Conservation (phyloP, 2,329 filamentous ascomycete species). For the Clonostachys chloroleuca region DNA sequence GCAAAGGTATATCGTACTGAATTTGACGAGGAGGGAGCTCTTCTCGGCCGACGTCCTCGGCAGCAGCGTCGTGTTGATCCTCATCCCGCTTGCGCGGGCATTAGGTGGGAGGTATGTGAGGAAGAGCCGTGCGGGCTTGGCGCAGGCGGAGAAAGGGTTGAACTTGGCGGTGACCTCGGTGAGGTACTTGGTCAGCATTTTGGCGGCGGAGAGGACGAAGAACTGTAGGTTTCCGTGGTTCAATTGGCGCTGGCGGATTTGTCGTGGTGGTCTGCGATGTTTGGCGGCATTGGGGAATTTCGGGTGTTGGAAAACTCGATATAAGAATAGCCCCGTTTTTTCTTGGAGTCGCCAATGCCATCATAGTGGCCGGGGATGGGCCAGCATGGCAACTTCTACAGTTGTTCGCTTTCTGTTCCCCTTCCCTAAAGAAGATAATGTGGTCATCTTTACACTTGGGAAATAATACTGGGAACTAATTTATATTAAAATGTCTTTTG, state of each 20-base stretch:
- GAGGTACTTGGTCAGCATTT: conserved; percentile 82
- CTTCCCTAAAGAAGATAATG: not conserved
- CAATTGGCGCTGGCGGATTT: not conserved
- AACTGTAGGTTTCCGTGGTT: not conserved
- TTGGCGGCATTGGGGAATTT: not conserved
- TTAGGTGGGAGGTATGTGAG: conserved; percentile 79
- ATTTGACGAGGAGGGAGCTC: conserved; percentile 72
- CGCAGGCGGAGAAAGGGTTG: conserved; percentile 81
- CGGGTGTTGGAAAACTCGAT: conserved; percentile 1
- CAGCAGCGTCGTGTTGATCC: conserved; percentile 73
- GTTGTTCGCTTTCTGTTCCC: not conserved
- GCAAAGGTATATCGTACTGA: conserved; percentile 58
- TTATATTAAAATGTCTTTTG: conserved; percentile 42
- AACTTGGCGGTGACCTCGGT: conserved; percentile 82
- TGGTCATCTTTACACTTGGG: too few species aligned
- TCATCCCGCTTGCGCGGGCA: conserved; percentile 68
- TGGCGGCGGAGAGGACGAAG: conserved; percentile 10
- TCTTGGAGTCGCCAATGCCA: not conserved
- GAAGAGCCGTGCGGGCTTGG: conserved; percentile 83
- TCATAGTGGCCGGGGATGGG: too few species aligned
- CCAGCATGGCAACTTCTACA: conserved; percentile 1
- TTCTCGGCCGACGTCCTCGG: conserved; percentile 64
- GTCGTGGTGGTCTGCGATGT: not conserved
- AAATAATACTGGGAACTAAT: not conserved
- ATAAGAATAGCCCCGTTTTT: conserved; percentile 1